Base-by-base conservation (phyloP, 2,329 filamentous ascomycete genomes). In the Thielaviopsis euricoi region DNA sequence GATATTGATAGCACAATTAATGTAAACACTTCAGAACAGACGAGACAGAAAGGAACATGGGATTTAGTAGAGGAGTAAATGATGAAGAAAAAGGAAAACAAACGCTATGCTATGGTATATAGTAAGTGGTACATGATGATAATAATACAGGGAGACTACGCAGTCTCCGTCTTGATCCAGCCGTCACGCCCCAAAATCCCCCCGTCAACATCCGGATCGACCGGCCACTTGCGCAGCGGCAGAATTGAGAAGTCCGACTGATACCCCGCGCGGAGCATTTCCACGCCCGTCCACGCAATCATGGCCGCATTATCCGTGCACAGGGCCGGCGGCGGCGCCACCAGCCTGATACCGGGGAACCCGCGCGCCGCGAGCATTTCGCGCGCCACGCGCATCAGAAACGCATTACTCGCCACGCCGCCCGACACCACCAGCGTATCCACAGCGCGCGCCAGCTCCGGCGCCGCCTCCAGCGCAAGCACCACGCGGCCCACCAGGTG, bases 301-400 rank as follows among this genome's bases (percentile, higher is more conserved):
- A 98, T 98, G 53, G 89, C 88, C 13, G 93, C 93, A 69, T 98
- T 97, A 66, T 98, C 93, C 0, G 89, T 96, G 67, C 93, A 97
- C 56, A 91, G 75, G 49, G 76, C 74, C 10, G 80, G 70, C 2
- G 89, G 89, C n/a, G 93, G 91, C 58, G 85, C 86, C 29, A 84
- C 71, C 7, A 96, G 69, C 12, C 75, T 64, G 26, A 94, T 68
- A 62, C 80, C 64, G 0, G 67, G 66, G 65, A 81, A 84, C 0
- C 87, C 87, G 50, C 85, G 78, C n/a, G 74, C 78, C 62, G 84
- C 77, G 49, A 96, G 68, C 51, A 74, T 73, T 6, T 67, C 61
- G 37, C 74, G 70, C 57, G 82, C 66, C 50, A 97, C 77, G 64
- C 83, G 78, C 68, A 83, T 79, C 49, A 98, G 74, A 68, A 86